phyloP scores from a whole-genome alignment of 1,284 basidiomycete genomes.

The Cryptococcus jaspeensis region DNA sequence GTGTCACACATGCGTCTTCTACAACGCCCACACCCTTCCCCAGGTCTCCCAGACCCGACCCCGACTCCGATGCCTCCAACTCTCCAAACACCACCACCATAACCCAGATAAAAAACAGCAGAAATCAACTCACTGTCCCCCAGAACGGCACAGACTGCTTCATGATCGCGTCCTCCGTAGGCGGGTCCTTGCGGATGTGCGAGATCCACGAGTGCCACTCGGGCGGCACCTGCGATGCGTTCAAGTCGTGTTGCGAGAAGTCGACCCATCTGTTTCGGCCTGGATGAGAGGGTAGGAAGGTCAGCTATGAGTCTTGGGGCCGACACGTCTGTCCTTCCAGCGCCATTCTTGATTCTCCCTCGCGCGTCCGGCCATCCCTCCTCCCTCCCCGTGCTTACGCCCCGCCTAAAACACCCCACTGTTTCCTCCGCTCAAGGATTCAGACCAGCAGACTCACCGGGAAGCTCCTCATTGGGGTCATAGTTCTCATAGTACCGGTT shows the following conservation, averaged over 20 bases:
- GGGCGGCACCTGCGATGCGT: constrained; percentile 83
- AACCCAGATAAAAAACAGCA: neutral
- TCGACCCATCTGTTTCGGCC: constrained; percentile 94
- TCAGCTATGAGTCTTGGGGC: neutral
- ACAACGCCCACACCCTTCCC: too few relatives aligned
- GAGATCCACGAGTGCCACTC: constrained; percentile 94
- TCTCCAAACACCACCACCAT: neutral
- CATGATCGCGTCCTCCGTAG: constrained; percentile 69
- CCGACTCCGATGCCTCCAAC: too few relatives aligned
- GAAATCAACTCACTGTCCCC: constrained; percentile 65
- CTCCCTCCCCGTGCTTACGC: neutral
- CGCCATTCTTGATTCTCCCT: neutral
- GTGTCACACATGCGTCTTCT: too few relatives aligned
- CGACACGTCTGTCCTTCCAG: neutral
- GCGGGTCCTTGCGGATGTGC: constrained; percentile 82
- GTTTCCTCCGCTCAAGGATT: neutral
- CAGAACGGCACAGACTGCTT: constrained; percentile 69
- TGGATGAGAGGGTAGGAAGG: constrained; percentile 37
- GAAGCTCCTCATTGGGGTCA: constrained; percentile 77
- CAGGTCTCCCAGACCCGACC: too few relatives aligned
- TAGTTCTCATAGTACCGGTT: constrained; percentile 89
- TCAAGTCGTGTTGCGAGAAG: constrained; percentile 80
- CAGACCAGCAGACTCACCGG: constrained; percentile 58
- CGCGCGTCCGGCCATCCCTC: too few relatives aligned
- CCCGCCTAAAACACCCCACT: neutral